Evolutionary conservation across 179 eudicot species (phyloP).

Genomic region (Heliamphora pulchella): DNA sequence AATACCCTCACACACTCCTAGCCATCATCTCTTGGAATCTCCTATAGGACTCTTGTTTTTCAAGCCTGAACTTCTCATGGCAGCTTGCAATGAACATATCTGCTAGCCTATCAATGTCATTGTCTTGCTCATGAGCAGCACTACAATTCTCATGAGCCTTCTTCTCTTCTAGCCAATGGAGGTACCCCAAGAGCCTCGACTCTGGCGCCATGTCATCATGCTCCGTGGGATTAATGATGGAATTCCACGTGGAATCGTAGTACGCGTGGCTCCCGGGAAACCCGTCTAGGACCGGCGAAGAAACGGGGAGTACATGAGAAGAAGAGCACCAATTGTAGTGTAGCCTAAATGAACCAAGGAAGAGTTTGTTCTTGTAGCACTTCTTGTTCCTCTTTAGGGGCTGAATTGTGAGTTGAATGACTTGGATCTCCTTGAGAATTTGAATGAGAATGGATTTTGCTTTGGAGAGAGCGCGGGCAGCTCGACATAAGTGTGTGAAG

Average conservation of each 20-base stretch:
- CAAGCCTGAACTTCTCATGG: constrained; percentile 83
- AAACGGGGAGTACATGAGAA: constrained; percentile 48
- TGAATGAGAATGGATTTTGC: constrained; percentile 62
- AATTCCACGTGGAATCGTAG: constrained; percentile 70
- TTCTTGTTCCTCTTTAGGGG: constrained; percentile 26
- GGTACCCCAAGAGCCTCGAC: constrained; percentile 54
- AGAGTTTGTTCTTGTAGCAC: constrained; percentile 57
- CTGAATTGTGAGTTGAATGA: constrained; percentile 32
- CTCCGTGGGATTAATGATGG: constrained; percentile 27
- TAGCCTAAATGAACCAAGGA: constrained; percentile 71
- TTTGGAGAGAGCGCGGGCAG: constrained; percentile 49
- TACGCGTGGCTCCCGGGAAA: constrained; percentile 21
- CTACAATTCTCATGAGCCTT: constrained; percentile 25
- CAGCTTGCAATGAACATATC: constrained; percentile 73
- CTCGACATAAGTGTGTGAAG: constrained; percentile 54
- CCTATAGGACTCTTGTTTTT: constrained; percentile 78
- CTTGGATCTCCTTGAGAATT: constrained; percentile 40
- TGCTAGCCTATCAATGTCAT: constrained; percentile 74
- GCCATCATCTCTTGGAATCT: constrained; percentile 82
- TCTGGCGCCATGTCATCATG: constrained; percentile 18
- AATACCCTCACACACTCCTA: constrained; percentile 45
- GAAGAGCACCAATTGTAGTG: constrained; percentile 91
- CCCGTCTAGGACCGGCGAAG: constrained; percentile 9
- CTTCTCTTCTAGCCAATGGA: constrained; percentile 69
- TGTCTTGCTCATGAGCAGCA: constrained; percentile 20